phyloP scores from a whole-genome alignment of 345 rosid species.

The Barbarea vulgaris region DNA sequence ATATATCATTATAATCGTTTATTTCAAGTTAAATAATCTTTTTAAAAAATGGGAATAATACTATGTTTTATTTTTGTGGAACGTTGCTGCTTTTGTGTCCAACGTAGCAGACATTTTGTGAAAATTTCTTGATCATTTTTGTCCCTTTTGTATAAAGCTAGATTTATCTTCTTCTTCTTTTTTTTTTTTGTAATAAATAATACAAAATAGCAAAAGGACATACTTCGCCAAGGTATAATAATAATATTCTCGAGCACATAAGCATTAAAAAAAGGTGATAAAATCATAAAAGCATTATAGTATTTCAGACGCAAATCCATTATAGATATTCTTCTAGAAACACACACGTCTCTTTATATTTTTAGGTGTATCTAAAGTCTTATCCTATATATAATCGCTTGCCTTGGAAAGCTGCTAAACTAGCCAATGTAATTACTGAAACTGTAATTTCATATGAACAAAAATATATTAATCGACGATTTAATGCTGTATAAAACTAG shows the following conservation, averaged over 20 bases:
- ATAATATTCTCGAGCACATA: slow-evolving; percentile 18
- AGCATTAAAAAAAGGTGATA: slow-evolving; percentile 7
- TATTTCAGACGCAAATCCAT: slow-evolving; percentile 38
- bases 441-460: slow-evolving; percentile 7
- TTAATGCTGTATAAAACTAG: neutral
- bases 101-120: slow-evolving; percentile 29
- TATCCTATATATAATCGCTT: slow-evolving; percentile 7
- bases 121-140: slow-evolving; percentile 15
- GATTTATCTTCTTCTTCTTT: neutral
- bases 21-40: neutral
- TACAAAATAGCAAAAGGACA: slow-evolving; percentile 5
- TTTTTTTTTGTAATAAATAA: neutral
- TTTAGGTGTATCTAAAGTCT: neutral
- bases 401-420: neutral
- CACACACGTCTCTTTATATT: slow-evolving; percentile 26
- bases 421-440: neutral
- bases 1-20: neutral
- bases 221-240: slow-evolving; percentile 20
- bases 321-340: slow-evolving; percentile 32
- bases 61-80: slow-evolving; percentile 14
- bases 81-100: slow-evolving; percentile 31
- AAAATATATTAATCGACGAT: neutral
- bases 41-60: neutral
- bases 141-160: slow-evolving; percentile 30
- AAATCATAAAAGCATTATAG: slow-evolving; percentile 33